These are phyloP conservation scores for Cryptosporidium xiaoi DNA, from an alignment of 169 alveolate genomes.

Conservation along the genomic window DNA sequence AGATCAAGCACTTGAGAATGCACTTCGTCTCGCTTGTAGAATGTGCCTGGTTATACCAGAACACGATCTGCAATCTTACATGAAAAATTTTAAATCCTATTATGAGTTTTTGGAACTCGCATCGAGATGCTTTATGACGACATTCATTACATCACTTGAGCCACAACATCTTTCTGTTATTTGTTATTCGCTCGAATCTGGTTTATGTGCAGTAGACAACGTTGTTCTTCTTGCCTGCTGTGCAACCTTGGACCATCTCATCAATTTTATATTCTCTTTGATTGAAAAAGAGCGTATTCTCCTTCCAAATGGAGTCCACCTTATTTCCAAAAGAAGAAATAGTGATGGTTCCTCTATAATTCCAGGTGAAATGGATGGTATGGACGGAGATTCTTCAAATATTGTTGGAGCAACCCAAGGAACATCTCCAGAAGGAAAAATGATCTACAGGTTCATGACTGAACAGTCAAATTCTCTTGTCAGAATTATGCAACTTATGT, in stretches of 20 bases:
- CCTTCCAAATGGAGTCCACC: constrained; percentile 50
- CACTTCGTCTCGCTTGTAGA: constrained; percentile 88
- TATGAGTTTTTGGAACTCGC: constrained; percentile 89
- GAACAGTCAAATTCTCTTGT: constrained; percentile 85
- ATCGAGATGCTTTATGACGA: constrained; percentile 87
- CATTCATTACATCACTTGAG: constrained; percentile 72
- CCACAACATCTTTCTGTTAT: constrained; percentile 69
- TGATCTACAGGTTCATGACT: constrained; percentile 82
- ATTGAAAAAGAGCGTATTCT: constrained; percentile 48
- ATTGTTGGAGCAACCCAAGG: constrained; percentile 36
- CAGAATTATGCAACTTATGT: constrained; percentile 84
- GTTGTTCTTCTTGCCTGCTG: constrained; percentile 73
- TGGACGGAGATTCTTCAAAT: constrained; percentile 21
- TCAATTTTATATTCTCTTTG: constrained; percentile 40
- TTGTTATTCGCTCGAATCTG: constrained; percentile 66
- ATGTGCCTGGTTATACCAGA: constrained; percentile 90
- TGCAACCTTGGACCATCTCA: constrained; percentile 64
- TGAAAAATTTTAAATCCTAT: constrained; percentile 86
- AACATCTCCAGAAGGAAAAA: constrained; percentile 75
- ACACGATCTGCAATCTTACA: constrained; percentile 85
- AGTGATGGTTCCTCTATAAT: too few relatives aligned
- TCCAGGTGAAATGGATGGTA: constrained; percentile 7
- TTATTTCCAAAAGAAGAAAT: background rate
- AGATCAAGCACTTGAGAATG: constrained; percentile 89
- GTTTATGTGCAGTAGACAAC: constrained; percentile 72